Evolutionary conservation across 495 filamentous ascomycete genomes (phyloP).

Genomic region (Neurospora intermedia): DNA sequence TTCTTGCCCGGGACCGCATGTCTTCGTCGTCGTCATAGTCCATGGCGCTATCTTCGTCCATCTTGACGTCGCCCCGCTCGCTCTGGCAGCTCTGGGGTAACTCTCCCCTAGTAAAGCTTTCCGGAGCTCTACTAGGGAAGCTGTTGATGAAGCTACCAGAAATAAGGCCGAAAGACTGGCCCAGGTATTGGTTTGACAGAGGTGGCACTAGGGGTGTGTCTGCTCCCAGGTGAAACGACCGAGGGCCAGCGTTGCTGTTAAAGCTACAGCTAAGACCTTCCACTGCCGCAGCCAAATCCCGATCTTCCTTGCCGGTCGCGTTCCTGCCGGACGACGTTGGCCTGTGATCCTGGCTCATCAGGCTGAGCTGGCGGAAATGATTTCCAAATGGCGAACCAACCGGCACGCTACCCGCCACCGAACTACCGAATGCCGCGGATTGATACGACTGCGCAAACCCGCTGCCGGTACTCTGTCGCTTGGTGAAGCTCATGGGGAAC

Average conservation of each 20-base stretch:
- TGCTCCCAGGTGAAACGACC: conserved; percentile 55
- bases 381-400: conserved; percentile 33
- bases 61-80: conserved; percentile 46
- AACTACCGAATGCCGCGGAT: conserved; percentile 46
- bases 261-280: conserved; percentile 86
- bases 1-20: conserved; percentile 46
- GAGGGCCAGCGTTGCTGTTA: conserved; percentile 54
- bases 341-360: conserved; percentile 44
- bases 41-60: conserved; percentile 56
- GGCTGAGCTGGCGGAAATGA: conserved; percentile 47
- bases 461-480: conserved; percentile 56
- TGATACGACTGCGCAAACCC: conserved; percentile 78
- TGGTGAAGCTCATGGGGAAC: conserved; percentile 37
- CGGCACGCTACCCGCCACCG: conserved; percentile 40
- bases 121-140: conserved; percentile 39
- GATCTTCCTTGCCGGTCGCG: conserved; percentile 60
- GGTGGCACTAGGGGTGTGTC: conserved; percentile 84
- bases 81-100: conserved; percentile 11
- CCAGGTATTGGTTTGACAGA: conserved; percentile 58
- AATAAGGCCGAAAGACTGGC: conserved; percentile 24
- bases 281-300: conserved; percentile 78
- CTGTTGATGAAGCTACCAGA: conserved; percentile 37
- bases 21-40: conserved; percentile 70
- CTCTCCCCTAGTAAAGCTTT: conserved; percentile 40
- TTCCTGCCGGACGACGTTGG: conserved; percentile 51